Conservation (phyloP, 2,329 filamentous ascomycete genomes). For the Chaetomium globosum region DNA sequence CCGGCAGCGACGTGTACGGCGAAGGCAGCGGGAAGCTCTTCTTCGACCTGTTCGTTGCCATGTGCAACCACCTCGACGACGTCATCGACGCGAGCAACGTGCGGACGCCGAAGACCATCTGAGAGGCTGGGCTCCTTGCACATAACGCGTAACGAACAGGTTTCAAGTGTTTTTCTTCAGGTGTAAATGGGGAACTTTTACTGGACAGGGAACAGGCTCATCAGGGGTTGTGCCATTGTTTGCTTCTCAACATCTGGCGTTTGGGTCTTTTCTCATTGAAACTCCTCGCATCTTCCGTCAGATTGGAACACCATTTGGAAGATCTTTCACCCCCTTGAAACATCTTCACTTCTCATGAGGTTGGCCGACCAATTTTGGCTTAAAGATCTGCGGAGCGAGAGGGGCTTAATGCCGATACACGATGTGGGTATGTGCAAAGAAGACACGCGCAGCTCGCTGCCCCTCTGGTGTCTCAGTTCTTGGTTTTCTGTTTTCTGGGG, state of each 20-base stretch:
- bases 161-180: constrained; percentile 33
- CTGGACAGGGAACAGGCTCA: constrained; percentile 24
- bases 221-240: constrained; percentile 31
- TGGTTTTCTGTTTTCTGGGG: constrained; percentile 33
- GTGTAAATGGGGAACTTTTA: constrained; percentile 29
- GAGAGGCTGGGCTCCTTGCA: constrained; percentile 40
- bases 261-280: constrained; percentile 45
- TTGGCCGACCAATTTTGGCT: constrained; percentile 54
- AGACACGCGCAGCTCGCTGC: constrained; percentile 37
- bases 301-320: constrained; percentile 57
- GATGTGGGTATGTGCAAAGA: constrained; percentile 33
- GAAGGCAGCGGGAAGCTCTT: constrained; percentile 71
- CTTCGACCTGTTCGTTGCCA: constrained; percentile 96
- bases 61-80: constrained; percentile 98
- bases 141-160: constrained; percentile 34
- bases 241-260: constrained; percentile 37
- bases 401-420: constrained; percentile 44
- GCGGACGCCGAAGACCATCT: constrained; percentile 61
- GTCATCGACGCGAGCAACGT: constrained; percentile 82
- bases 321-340: constrained; percentile 43
- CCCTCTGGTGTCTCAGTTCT: constrained; percentile 39
- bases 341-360: constrained; percentile 55
- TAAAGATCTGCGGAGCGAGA: constrained; percentile 46
- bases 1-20: constrained; percentile 55
- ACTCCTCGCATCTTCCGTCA: constrained; percentile 49